Evolutionary conservation across 768 basidiomycete species (phyloP).

Genomic region (Leucocoprinus birnbaumii): DNA sequence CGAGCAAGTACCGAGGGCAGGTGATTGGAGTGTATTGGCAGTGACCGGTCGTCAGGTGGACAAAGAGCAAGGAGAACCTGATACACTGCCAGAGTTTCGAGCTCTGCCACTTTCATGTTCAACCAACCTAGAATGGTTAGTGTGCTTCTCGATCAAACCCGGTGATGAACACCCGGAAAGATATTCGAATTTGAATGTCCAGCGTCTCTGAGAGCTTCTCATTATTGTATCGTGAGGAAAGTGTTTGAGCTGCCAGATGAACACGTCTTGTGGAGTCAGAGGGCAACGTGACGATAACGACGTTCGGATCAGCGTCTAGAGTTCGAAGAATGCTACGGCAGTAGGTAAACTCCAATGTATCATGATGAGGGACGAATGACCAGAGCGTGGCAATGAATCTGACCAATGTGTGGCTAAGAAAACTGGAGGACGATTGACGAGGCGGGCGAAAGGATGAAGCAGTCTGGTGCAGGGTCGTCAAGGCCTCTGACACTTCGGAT

Average conservation of each 20-base stretch:
- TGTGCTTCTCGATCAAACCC: neutral
- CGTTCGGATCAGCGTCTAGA: no score
- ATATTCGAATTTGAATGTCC: neutral
- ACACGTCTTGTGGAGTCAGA: neutral
- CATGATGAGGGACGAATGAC: no score
- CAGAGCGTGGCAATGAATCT: no score
- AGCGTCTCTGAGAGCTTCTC: neutral
- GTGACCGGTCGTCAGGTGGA: neutral
- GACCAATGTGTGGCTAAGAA: no score
- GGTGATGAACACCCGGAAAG: neutral
- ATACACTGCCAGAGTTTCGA: neutral
- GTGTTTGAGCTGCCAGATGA: constrained; percentile 9
- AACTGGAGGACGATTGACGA: no score
- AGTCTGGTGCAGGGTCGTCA: no score
- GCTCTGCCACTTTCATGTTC: neutral
- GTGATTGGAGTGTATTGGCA: neutral
- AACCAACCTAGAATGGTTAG: neutral
- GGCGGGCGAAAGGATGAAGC: no score
- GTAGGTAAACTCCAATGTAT: no score
- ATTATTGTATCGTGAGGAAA: neutral
- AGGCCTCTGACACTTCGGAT: no score
- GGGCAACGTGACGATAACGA: no score
- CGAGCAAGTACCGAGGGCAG: neutral
- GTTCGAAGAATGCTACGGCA: no score
- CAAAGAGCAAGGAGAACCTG: neutral